These are phyloP conservation scores for Physocladia obscura DNA, from an alignment of 192 early-diverging fungal species.

Conservation along the genomic window DNA sequence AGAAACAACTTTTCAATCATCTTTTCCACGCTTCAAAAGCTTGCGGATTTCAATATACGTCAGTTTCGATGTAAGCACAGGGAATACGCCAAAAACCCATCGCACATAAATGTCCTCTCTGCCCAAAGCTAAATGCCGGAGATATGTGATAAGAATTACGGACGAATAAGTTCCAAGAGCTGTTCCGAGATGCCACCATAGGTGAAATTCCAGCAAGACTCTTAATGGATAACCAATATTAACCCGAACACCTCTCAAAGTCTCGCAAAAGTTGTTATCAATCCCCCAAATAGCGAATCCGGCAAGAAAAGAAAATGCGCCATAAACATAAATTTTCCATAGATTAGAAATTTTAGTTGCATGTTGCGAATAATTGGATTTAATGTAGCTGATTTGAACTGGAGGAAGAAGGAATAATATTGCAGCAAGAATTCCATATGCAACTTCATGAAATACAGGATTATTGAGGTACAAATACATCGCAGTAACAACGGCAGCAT, in stretches of 20 bases:
- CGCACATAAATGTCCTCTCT: conserved; percentile 31
- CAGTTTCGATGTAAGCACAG: background rate
- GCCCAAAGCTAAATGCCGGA: conserved; percentile 33
- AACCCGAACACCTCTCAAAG: conserved; percentile 50
- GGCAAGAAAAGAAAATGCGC: background rate
- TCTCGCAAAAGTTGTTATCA: conserved; percentile 71
- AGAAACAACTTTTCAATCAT: background rate
- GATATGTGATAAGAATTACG: conserved; percentile 29
- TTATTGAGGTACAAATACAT: conserved; percentile 68
- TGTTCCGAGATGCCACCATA: conserved; percentile 52
- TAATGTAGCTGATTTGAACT: conserved; percentile 31
- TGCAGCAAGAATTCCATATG: conserved; percentile 28
- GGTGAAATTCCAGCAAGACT: conserved; percentile 50
- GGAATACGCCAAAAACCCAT: conserved; percentile 16
- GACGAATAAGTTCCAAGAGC: conserved; percentile 37
- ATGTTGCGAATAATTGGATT: conserved; percentile 18
- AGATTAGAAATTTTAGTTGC: background rate
- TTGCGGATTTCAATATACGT: background rate
- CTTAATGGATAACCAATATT: conserved; percentile 50
- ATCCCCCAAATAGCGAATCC: conserved; percentile 78
- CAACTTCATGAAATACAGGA: conserved; percentile 67
- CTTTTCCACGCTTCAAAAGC: background rate
- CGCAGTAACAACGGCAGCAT: conserved; percentile 20
- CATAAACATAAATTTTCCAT: conserved; percentile 17
- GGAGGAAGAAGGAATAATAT: conserved; percentile 27